phyloP scores from a whole-genome alignment of 2,329 filamentous ascomycete species.

The Trichoderma aggressivum region DNA sequence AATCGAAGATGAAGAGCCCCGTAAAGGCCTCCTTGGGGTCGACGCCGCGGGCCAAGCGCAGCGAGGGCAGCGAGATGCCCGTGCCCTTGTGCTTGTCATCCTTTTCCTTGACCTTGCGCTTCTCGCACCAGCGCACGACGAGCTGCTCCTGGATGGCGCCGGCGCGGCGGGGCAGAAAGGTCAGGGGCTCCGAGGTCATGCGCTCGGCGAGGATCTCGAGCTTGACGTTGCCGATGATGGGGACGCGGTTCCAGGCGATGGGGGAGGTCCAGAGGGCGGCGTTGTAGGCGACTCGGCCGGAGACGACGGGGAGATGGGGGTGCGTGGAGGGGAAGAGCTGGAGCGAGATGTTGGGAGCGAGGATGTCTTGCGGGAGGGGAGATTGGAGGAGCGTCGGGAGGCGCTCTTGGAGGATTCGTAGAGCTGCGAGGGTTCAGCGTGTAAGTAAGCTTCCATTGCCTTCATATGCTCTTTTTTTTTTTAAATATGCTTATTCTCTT shows the following conservation, averaged over 20 bases:
- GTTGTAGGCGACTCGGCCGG: slow-evolving; percentile 83
- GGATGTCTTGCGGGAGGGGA: slow-evolving; percentile 69
- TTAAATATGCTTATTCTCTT: neutral
- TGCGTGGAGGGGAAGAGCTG: slow-evolving; percentile 74
- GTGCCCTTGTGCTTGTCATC: slow-evolving; percentile 38
- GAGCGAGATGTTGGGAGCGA: slow-evolving; percentile 69
- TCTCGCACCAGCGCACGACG: slow-evolving; percentile 80
- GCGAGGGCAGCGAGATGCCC: slow-evolving; percentile 44
- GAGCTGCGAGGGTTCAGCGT: slow-evolving; percentile 41
- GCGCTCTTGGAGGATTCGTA: slow-evolving; percentile 62
- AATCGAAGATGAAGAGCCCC: slow-evolving; percentile 92
- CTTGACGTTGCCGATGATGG: slow-evolving; percentile 84
- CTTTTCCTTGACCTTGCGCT: slow-evolving; percentile 25
- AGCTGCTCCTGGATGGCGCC: slow-evolving; percentile 71
- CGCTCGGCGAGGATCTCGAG: slow-evolving; percentile 86
- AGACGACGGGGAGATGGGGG: slow-evolving; percentile 86
- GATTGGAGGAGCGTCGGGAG: slow-evolving; percentile 65
- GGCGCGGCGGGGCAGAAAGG: slow-evolving; percentile 45
- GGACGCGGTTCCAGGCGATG: slow-evolving; percentile 90
- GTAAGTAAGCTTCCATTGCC: neutral
- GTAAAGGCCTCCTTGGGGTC: slow-evolving; percentile 74
- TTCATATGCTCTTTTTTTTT: no score
- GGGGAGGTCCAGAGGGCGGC: slow-evolving; percentile 95
- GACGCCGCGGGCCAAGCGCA: slow-evolving; percentile 30
- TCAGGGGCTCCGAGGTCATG: slow-evolving; percentile 63